Conservation (phyloP, 257 asterid genomes). For the Perilla frutescens region DNA sequence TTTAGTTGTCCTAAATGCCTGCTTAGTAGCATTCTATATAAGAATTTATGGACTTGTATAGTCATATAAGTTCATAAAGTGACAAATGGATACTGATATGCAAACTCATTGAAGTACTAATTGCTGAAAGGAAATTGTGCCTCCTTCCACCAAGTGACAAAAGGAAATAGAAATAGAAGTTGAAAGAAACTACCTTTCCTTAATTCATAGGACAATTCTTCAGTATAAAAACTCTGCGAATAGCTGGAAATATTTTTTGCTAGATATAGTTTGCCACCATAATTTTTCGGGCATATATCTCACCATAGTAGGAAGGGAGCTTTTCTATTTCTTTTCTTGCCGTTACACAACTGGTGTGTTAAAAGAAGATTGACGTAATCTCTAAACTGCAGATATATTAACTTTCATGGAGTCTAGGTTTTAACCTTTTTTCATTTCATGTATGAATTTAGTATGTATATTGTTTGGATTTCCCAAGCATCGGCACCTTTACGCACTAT, state of each 20-base stretch:
- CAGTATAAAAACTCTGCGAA: not conserved
- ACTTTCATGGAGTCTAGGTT: not conserved
- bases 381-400: slow-evolving; percentile 1
- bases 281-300: not conserved
- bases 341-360: not conserved
- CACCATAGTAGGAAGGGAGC: not conserved
- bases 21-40: not conserved
- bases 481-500: not conserved
- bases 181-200: not conserved
- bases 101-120: no score
- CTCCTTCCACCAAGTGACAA: not conserved
- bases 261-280: not conserved
- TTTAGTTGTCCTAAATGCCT: not conserved
- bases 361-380: slow-evolving; percentile 22
- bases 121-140: no score
- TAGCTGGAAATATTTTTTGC: slow-evolving; percentile 6
- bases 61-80: not conserved
- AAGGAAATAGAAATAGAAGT: slow-evolving; percentile 14
- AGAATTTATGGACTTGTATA: not conserved
- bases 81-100: no score
- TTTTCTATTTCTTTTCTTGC: slow-evolving; percentile 8
- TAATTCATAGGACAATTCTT: slow-evolving; percentile 5
- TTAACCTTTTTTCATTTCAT: not conserved
- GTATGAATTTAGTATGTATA: not conserved
- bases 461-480: not conserved